Evolutionary conservation across 2,329 filamentous ascomycete species (phyloP).

Genomic region (Apiospora phragmitis): DNA sequence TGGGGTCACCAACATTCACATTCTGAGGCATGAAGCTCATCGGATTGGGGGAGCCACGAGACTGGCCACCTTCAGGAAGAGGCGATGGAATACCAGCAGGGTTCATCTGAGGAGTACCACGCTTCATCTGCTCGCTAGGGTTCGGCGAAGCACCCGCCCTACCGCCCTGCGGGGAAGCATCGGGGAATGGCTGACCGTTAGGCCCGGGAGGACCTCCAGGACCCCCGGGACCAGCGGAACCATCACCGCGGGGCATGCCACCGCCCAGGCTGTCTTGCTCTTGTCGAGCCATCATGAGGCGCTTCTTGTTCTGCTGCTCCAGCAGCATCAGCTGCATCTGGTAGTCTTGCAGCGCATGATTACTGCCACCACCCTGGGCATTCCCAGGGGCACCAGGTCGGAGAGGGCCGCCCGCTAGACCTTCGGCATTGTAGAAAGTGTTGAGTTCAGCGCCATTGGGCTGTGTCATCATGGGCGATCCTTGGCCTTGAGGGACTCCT

Average conservation of each 20-base stretch:
- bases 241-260: conserved; percentile 50
- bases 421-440: conserved; percentile 63
- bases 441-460: conserved; percentile 61
- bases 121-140: conserved; percentile 77
- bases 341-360: conserved; percentile 82
- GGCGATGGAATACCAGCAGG: conserved; percentile 69
- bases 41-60: conserved; percentile 64
- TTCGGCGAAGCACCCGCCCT: conserved; percentile 74
- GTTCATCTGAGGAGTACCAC: conserved; percentile 72
- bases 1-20: conserved; percentile 53
- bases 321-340: conserved; percentile 88
- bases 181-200: conserved; percentile 65
- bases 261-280: conserved; percentile 68
- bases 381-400: conserved; percentile 50
- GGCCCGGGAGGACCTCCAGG: conserved; percentile 50
- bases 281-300: conserved; percentile 79
- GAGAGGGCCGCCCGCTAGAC: conserved; percentile 59
- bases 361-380: conserved; percentile 57
- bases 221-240: conserved; percentile 48
- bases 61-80: conserved; percentile 68
- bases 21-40: conserved; percentile 65
- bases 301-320: conserved; percentile 86
- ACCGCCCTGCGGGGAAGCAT: conserved; percentile 68
- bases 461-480: conserved; percentile 78
- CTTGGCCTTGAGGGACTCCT: conserved; percentile 52